Evolutionary conservation across 73 alveolate species (phyloP).

Genomic region (Paramecium pentaurelia): DNA sequence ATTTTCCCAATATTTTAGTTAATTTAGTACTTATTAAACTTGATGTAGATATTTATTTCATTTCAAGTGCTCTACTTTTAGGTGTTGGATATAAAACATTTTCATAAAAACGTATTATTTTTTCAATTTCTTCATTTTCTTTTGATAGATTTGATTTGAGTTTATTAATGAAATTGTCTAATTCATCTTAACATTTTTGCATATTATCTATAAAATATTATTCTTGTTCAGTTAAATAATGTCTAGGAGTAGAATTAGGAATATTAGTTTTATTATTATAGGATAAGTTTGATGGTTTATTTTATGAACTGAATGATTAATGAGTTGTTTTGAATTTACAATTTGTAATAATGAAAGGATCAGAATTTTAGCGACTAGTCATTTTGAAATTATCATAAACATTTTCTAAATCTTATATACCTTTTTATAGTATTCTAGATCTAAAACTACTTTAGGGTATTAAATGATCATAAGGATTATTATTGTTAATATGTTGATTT

Average conservation of each 20-base stretch:
- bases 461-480: not conserved
- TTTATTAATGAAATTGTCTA: not conserved
- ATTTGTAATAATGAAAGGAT: not conserved
- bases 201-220: not conserved
- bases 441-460: not conserved
- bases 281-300: not conserved
- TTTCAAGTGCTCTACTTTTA: not conserved
- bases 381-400: not conserved
- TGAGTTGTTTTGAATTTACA: constrained; percentile 6
- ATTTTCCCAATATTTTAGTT: not conserved
- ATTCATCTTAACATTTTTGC: constrained; percentile 2
- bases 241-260: not conserved
- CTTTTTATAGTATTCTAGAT: not conserved
- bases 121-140: not conserved
- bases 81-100: constrained; percentile 9
- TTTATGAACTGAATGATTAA: not conserved
- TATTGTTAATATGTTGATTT: not conserved
- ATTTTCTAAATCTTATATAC: not conserved
- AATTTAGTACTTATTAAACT: not conserved
- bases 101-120: constrained; percentile 6
- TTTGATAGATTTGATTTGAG: not conserved
- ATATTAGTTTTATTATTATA: not conserved
- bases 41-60: not conserved
- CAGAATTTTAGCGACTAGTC: not conserved
- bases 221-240: not conserved